Base-by-base conservation (phyloP, 1,139 yeast genomes). In the Saccharomyces hybrid region DNA sequence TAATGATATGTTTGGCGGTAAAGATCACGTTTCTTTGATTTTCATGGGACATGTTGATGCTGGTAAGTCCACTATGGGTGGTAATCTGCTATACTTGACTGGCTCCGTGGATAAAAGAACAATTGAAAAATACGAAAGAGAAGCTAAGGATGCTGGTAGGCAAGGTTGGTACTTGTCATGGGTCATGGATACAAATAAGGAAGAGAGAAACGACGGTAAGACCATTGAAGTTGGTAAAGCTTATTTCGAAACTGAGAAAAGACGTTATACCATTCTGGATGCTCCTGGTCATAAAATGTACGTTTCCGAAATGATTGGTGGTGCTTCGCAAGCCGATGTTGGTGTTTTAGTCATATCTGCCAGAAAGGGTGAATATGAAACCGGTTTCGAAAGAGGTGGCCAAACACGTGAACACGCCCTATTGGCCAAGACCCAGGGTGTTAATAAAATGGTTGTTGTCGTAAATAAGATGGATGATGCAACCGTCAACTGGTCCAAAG, bases 1-100 rank as follows among this genome's bases (percentile, higher is more conserved):
- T 61, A 84, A 81, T 55, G 99, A 93, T 66, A 75, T 95, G 86
- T 95, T 89, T 70, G 98, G 97, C 57, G 96, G 95, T 67, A 95
- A 95, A 74, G 98, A 91, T 70, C 99, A 95, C 74, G 82, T 93
- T 69, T 90, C 97, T 38, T 86, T 93, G 66, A 90, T 93, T 67
- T 93, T 93, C 74, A 95, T 93, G 98, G 99, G 99, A 63, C 99
- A 93, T 71, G 99, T 93, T 65, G 99, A 93, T 79, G 99, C 99
- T 47, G 99, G 99, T 71, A 93, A 93, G 75, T 89, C 97, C 54
- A 93, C 99, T 60, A 90, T 95, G 97, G 99, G 99, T 70, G 99
- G 99, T 75, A 93, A 93, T 73, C 78, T 93, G 66, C 80, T 93
- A 62, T 93, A 80, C 71, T 78, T 93, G 68, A 91, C 98, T 44